phyloP scores from a whole-genome alignment of 345 rosid species.

The Lepidium didymum region DNA sequence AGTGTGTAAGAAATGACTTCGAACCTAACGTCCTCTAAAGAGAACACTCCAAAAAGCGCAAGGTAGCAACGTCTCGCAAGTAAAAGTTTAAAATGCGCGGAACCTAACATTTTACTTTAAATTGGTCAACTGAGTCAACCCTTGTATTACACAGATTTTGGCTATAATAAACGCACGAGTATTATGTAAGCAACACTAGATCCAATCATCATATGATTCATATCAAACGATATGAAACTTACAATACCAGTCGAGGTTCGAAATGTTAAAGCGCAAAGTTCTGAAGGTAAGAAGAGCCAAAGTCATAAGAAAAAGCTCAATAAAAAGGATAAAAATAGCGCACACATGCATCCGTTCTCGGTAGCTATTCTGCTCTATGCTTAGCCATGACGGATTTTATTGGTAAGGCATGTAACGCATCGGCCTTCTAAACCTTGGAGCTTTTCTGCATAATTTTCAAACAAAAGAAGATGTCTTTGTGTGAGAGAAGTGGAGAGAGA shows the following conservation, averaged over 20 bases:
- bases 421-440: conserved; percentile 80
- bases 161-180: too few species aligned
- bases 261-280: conserved; percentile 14
- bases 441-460: conserved; percentile 53
- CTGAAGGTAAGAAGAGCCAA: neutral
- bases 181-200: neutral
- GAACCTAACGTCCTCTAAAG: neutral
- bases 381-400: conserved; percentile 25
- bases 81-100: neutral
- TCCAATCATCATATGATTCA: neutral
- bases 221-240: conserved; percentile 12
- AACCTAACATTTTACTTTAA: neutral
- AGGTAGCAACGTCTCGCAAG: neutral
- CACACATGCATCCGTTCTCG: neutral
- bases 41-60: neutral
- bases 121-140: too few species aligned
- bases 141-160: too few species aligned
- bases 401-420: conserved; percentile 92
- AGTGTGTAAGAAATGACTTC: neutral
- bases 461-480: neutral
- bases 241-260: conserved; percentile 3
- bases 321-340: neutral
- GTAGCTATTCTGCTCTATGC: neutral
- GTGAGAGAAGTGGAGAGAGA: neutral
- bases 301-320: conserved; percentile 15